phyloP scores from a whole-genome alignment of 352 stramenopile genomes.

The Pythium aristosporum region DNA sequence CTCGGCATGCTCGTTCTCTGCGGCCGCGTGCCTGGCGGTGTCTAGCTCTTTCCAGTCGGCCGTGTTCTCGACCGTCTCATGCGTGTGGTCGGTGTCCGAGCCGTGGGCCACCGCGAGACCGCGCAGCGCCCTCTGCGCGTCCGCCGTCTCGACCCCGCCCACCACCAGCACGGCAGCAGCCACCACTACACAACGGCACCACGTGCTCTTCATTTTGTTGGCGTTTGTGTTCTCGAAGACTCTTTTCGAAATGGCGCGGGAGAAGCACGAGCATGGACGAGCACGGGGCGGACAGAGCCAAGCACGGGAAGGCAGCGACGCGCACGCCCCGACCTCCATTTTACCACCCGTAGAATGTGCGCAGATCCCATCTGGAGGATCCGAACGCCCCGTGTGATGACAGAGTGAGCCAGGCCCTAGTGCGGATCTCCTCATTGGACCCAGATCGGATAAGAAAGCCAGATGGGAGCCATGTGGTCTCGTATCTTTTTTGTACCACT shows the following conservation, averaged over 20 bases:
- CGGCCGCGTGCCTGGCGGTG: not conserved
- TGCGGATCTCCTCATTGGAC: not conserved
- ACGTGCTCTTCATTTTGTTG: conserved; percentile 1
- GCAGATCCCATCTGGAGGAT: conserved; percentile 2
- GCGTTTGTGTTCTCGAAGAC: not conserved
- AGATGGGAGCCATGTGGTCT: not conserved
- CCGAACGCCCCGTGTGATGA: not conserved
- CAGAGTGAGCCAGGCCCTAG: not conserved
- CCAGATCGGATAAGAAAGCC: not conserved
- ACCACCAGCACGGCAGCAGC: conserved; percentile 1
- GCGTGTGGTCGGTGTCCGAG: not conserved
- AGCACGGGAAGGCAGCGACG: not conserved
- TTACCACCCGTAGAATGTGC: conserved; percentile 11
- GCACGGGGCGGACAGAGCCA: not conserved
- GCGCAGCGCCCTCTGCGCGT: not conserved
- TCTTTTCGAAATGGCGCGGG: not conserved
- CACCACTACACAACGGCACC: conserved; percentile 1
- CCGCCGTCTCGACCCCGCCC: not conserved
- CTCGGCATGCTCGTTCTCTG: not conserved
- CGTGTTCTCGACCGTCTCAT: not conserved
- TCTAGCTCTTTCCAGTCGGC: not conserved
- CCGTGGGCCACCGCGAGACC: conserved; percentile 5
- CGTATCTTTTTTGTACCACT: not conserved
- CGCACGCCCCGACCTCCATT: not conserved
- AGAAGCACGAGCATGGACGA: not conserved